These are phyloP conservation scores for Oryza punctata DNA, from an alignment of 176 grass and related monocot genomes.

Conservation along the genomic window DNA sequence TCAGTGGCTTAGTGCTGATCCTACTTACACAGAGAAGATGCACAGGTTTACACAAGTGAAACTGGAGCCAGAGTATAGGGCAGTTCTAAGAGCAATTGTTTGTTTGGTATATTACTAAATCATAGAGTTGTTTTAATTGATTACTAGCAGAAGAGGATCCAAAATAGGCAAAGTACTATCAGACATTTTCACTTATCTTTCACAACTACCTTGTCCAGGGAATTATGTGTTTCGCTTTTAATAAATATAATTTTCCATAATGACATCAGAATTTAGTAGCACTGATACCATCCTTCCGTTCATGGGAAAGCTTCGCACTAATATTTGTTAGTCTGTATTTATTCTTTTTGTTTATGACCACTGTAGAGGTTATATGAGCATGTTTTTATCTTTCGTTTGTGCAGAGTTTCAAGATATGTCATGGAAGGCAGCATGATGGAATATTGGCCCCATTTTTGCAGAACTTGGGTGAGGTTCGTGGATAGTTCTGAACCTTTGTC, in stretches of 20 bases:
- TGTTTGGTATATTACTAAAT: conserved; percentile 47
- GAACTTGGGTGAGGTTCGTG: conserved; percentile 25
- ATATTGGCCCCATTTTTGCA: too few relatives aligned
- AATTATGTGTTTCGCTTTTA: background rate
- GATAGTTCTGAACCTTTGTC: conserved; percentile 34
- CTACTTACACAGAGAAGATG: conserved; percentile 47
- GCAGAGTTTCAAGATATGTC: conserved; percentile 54
- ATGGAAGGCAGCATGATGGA: conserved; percentile 35
- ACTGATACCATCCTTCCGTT: background rate
- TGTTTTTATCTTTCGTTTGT: background rate
- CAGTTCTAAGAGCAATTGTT: conserved; percentile 49
- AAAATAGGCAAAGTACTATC: too few relatives aligned
- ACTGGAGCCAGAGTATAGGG: conserved; percentile 45
- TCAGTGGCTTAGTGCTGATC: background rate
- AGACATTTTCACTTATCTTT: too few relatives aligned
- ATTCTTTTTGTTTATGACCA: background rate
- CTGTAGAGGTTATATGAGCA: background rate
- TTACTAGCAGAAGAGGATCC: too few relatives aligned
- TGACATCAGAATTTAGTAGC: background rate
- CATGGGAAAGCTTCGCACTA: background rate
- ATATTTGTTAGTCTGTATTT: background rate
- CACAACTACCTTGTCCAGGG: background rate
- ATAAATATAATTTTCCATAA: background rate
- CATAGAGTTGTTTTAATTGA: background rate
- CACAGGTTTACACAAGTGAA: conserved; percentile 49